Evolutionary conservation across 139 green algal species (phyloP).

Genomic region (Closterium sp.): DNA sequence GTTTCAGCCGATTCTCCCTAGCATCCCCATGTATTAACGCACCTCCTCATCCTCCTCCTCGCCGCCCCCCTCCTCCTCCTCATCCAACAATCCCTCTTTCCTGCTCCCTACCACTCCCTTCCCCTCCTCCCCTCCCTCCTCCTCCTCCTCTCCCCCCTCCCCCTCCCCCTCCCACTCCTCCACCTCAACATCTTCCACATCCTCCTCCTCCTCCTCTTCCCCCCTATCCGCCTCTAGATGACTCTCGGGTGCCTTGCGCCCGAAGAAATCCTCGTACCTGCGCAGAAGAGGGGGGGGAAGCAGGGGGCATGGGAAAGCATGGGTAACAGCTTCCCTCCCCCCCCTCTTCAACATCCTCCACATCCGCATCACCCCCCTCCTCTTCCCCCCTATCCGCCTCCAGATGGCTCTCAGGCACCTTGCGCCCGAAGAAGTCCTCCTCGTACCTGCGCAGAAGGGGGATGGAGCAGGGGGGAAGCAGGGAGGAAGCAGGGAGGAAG

Average conservation of each 20-base stretch:
- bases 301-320: neutral
- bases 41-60: neutral
- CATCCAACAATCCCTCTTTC: neutral
- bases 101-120: neutral
- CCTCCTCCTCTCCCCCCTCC: too few relatives aligned
- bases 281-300: neutral
- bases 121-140: too few relatives aligned
- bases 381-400: too few relatives aligned
- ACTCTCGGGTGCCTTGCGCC: neutral
- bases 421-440: too few relatives aligned
- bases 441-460: too few relatives aligned
- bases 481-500: neutral
- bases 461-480: neutral
- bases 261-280: neutral
- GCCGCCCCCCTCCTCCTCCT: neutral
- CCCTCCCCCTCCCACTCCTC: neutral
- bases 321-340: too few relatives aligned
- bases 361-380: too few relatives aligned
- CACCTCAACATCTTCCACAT: neutral
- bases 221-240: neutral
- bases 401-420: too few relatives aligned
- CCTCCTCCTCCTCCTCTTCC: neutral
- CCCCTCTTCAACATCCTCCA: too few relatives aligned
- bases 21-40: too few relatives aligned
- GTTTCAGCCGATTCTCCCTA: too few relatives aligned